phyloP scores from a whole-genome alignment of 164 flowering plant genomes.

The Liriodendron chinense region DNA sequence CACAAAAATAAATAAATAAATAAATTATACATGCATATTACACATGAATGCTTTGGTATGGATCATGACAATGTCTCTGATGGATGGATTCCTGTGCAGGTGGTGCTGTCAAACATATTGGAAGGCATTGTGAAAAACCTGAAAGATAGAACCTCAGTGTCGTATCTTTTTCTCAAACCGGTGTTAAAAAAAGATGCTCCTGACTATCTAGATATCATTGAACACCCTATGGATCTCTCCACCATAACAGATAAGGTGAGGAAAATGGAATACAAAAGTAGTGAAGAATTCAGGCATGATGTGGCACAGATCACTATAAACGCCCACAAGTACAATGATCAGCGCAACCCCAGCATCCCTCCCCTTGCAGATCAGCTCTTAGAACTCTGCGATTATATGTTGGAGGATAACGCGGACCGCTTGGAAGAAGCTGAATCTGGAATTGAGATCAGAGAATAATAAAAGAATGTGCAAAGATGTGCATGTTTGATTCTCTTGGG shows the following conservation, averaged over 20 bases:
- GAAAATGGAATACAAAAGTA: conserved; percentile 69
- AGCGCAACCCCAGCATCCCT: conserved; percentile 83
- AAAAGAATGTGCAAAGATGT: no score
- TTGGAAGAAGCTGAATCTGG: conserved; percentile 78
- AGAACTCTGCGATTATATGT: conserved; percentile 73
- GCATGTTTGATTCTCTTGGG: background rate
- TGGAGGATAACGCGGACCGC: conserved; percentile 32
- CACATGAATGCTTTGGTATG: no score
- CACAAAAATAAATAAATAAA: no score
- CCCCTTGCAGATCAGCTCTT: conserved; percentile 96
- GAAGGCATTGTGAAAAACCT: conserved; percentile 71
- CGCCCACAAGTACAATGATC: conserved; percentile 78
- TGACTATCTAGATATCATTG: conserved; percentile 63
- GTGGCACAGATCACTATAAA: conserved; percentile 81
- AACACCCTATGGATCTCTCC: conserved; percentile 85
- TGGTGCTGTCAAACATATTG: conserved; percentile 77
- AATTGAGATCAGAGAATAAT: conserved; percentile 30
- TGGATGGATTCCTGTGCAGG: conserved; percentile 38
- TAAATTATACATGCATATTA: no score
- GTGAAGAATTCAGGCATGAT: conserved; percentile 80
- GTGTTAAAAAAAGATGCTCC: conserved; percentile 93
- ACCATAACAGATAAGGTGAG: conserved; percentile 82
- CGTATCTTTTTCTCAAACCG: conserved; percentile 80
- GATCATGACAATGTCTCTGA: background rate
- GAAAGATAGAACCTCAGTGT: conserved; percentile 43